These are phyloP conservation scores for Schizothecium vesticola DNA, from an alignment of 495 filamentous ascomycete species.

Conservation along the genomic window DNA sequence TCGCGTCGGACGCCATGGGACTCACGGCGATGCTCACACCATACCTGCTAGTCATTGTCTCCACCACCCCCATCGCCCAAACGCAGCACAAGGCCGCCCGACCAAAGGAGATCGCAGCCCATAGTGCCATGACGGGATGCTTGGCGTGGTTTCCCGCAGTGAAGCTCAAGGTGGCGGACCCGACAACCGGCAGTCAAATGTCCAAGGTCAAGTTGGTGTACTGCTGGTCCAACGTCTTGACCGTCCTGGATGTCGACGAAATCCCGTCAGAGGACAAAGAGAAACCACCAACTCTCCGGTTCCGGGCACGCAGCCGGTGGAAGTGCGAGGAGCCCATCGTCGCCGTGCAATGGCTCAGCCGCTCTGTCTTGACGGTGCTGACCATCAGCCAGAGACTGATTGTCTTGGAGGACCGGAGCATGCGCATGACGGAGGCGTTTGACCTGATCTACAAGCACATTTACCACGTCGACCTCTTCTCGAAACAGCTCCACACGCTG, in stretches of 20 bases:
- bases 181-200: conserved; percentile 45
- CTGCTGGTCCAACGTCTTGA: conserved; percentile 95
- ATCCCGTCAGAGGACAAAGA: conserved; percentile 59
- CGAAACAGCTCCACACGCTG: conserved; percentile 71
- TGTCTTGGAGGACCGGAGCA: conserved; percentile 81
- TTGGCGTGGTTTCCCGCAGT: conserved; percentile 97
- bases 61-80: conserved; percentile 89
- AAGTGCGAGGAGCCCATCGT: conserved; percentile 93
- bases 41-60: conserved; percentile 92
- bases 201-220: conserved; percentile 89
- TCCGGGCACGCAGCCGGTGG: conserved; percentile 83
- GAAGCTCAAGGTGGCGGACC: conserved; percentile 72
- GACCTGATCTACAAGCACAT: conserved; percentile 90
- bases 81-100: conserved; percentile 90
- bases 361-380: conserved; percentile 84
- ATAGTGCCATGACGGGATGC: conserved; percentile 87
- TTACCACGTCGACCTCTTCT: conserved; percentile 82
- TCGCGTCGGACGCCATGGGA: conserved; percentile 80
- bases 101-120: conserved; percentile 82
- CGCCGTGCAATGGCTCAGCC: conserved; percentile 92
- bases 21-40: conserved; percentile 94
- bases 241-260: conserved; percentile 80
- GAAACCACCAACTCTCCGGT: conserved; percentile 69
- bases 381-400: conserved; percentile 91
- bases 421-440: conserved; percentile 88